phyloP scores from a whole-genome alignment of 129 eudicot species.

The Flaveria ramosissima region DNA sequence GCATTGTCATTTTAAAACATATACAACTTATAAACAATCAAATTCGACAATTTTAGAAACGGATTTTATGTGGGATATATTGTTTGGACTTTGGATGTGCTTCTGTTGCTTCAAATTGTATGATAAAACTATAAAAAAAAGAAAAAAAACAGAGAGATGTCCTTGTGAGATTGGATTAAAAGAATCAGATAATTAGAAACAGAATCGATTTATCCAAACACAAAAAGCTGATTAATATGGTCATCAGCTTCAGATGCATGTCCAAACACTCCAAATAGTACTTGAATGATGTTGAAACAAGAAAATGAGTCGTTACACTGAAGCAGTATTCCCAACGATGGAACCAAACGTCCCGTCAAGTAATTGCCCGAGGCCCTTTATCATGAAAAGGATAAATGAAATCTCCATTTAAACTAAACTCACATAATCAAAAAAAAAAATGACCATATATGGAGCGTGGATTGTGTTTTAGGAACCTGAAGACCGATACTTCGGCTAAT shows the following conservation, averaged over 20 bases:
- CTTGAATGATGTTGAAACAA: neutral
- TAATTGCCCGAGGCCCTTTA: conserved; percentile 84
- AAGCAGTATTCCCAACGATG: conserved; percentile 73
- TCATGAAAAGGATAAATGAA: neutral
- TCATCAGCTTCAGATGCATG: neutral
- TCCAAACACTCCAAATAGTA: neutral
- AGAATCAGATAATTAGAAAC: too few species aligned
- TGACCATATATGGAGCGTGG: neutral
- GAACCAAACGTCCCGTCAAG: conserved; percentile 87
- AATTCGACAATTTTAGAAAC: neutral
- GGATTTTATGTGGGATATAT: neutral
- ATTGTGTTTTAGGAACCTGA: conserved; percentile 52
- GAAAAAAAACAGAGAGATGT: neutral
- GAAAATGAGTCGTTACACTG: conserved; percentile 61
- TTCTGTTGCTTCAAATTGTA: neutral
- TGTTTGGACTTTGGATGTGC: neutral
- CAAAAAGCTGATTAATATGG: neutral
- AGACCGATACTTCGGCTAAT: conserved; percentile 89
- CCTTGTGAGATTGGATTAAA: too few species aligned
- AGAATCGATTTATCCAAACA: neutral
- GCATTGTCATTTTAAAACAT: conserved; percentile 29
- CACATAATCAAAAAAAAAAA: neutral
- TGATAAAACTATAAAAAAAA: neutral
- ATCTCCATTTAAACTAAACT: neutral
- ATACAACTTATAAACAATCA: neutral